These are phyloP conservation scores for Glycine tomentella DNA, from an alignment of 306 rosid species.

Conservation along the genomic window DNA sequence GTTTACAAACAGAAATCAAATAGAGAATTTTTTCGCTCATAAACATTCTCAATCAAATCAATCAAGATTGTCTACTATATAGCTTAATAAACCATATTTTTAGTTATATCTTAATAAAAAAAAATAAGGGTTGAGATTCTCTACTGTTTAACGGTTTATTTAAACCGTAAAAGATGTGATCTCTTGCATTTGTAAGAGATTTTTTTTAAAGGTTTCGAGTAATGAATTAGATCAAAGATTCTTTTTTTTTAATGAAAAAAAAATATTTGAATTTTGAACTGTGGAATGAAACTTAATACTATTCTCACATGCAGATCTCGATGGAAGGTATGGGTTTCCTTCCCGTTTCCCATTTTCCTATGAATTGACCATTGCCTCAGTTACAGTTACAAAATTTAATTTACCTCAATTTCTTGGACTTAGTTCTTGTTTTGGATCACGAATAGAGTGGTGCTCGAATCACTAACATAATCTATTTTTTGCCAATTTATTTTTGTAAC, in stretches of 20 bases:
- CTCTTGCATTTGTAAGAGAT: background rate
- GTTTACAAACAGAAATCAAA: too few species aligned
- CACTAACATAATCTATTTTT: slow-evolving; percentile 15
- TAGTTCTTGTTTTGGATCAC: slow-evolving; percentile 40
- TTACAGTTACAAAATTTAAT: slow-evolving; percentile 17
- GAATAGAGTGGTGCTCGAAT: background rate
- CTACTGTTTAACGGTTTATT: background rate
- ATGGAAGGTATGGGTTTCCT: slow-evolving; percentile 33
- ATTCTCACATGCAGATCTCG: slow-evolving; percentile 39
- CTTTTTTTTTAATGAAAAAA: too few species aligned
- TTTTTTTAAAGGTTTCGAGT: background rate
- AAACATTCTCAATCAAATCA: too few species aligned
- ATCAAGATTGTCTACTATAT: too few species aligned
- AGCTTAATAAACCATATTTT: background rate
- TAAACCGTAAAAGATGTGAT: background rate
- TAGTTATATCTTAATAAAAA: background rate
- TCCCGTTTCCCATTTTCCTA: slow-evolving; percentile 40
- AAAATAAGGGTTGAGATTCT: background rate
- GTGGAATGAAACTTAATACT: background rate
- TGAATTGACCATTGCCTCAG: slow-evolving; percentile 14
- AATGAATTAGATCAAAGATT: background rate
- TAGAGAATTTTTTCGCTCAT: too few species aligned
- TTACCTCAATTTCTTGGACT: slow-evolving; percentile 31
- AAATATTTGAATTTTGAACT: too few species aligned
- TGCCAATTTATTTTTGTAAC: background rate